These are phyloP conservation scores for Periconia sp. DNA, from an alignment of 2,329 filamentous ascomycete genomes.

Conservation along the genomic window DNA sequence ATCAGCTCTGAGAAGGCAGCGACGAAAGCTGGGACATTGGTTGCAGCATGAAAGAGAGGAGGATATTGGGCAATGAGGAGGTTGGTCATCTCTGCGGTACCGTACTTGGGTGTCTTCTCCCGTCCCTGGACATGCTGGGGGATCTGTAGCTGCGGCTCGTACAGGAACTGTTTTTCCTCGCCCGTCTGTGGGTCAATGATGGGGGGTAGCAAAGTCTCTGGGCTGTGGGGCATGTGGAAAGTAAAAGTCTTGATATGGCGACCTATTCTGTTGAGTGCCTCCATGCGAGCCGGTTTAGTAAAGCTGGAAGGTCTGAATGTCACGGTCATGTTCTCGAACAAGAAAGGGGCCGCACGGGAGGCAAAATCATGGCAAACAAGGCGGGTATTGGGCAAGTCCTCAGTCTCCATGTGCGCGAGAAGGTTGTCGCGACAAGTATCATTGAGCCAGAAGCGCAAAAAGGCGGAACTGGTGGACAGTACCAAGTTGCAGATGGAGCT, in stretches of 20 bases:
- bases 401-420: slow-evolving; percentile 44
- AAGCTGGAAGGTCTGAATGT: slow-evolving; percentile 76
- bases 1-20: slow-evolving; percentile 69
- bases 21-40: slow-evolving; percentile 83
- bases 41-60: slow-evolving; percentile 84
- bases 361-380: slow-evolving; percentile 70
- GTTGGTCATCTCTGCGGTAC: slow-evolving; percentile 75
- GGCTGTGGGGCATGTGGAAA: slow-evolving; percentile 74
- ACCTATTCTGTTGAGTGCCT: slow-evolving; percentile 75
- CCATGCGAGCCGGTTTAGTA: slow-evolving; percentile 70
- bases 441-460: slow-evolving; percentile 54
- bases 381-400: slow-evolving; percentile 56
- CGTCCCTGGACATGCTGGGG: slow-evolving; percentile 60
- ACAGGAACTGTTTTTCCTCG: slow-evolving; percentile 77
- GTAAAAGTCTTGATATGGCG: slow-evolving; percentile 76
- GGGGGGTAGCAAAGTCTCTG: slow-evolving; percentile 82
- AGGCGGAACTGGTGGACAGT: slow-evolving; percentile 51
- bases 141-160: slow-evolving; percentile 69
- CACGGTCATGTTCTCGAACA: slow-evolving; percentile 70
- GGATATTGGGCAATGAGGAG: slow-evolving; percentile 85
- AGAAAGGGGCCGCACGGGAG: slow-evolving; percentile 66
- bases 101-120: slow-evolving; percentile 71
- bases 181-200: slow-evolving; percentile 77
- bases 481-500: slow-evolving; percentile 54
- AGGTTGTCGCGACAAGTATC: slow-evolving; percentile 50